Evolutionary conservation across 495 filamentous ascomycete species (phyloP).

Genomic region (Jackrogersella multiformis): DNA sequence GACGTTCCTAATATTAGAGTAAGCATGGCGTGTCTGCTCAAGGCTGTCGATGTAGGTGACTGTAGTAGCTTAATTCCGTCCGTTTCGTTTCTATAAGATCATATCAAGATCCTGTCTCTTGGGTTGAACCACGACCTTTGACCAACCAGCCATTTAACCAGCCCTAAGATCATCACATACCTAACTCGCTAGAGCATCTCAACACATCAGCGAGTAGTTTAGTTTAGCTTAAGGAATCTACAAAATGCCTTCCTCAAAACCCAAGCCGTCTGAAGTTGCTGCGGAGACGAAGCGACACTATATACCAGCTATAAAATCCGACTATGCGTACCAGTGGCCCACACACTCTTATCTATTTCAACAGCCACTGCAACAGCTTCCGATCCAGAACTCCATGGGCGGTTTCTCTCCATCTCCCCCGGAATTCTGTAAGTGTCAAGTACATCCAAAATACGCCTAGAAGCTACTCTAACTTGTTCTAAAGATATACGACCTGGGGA

Average conservation of each 20-base stretch:
- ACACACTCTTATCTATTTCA: constrained; percentile 61
- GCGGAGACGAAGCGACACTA: constrained; percentile 72
- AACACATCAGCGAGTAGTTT: not conserved
- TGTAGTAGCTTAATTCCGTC: constrained; percentile 25
- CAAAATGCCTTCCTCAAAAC: constrained; percentile 67
- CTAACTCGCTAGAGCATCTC: not conserved
- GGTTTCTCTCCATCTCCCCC: constrained; percentile 48
- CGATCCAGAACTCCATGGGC: constrained; percentile 45
- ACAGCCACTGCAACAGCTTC: constrained; percentile 52
- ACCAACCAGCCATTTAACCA: constrained; percentile 8
- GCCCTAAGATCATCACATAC: not conserved
- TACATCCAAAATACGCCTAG: not conserved
- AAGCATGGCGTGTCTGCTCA: constrained; percentile 25
- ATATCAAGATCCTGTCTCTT: constrained; percentile 19
- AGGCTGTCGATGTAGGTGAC: constrained; percentile 18
- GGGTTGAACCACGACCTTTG: constrained; percentile 6
- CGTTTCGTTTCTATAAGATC: constrained; percentile 20
- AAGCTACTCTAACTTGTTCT: constrained; percentile 1
- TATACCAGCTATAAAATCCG: constrained; percentile 65
- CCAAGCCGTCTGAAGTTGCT: constrained; percentile 75
- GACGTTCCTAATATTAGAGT: constrained; percentile 12
- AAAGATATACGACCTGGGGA: constrained; percentile 68
- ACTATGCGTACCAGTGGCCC: constrained; percentile 57
- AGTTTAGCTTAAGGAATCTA: too few species aligned
- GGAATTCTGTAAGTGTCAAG: constrained; percentile 50